Percentiles rank a stretch among this genome's conserved stretches.
Conservation (phyloP, 768 basidiomycete genomes). For the Pisolithus tinctorius region DNA sequence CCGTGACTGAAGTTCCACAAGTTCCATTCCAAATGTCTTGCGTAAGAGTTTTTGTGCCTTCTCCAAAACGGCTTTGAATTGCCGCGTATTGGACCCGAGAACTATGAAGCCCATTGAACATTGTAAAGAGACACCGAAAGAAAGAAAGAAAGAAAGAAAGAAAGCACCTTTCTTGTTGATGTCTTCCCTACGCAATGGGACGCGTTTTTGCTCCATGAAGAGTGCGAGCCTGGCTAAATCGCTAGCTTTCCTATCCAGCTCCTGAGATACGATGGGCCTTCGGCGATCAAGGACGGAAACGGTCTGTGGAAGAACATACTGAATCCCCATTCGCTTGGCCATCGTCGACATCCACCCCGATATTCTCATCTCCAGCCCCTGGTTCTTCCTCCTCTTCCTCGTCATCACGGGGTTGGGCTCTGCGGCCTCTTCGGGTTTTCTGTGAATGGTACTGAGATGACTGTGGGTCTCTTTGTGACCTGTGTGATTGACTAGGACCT, state of each 20-base stretch:
- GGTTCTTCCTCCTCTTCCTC: constrained; percentile 34
- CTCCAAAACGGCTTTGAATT: constrained; percentile 60
- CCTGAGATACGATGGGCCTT: constrained; percentile 33
- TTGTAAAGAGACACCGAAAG: background rate
- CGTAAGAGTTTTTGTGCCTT: constrained; percentile 59
- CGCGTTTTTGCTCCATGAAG: constrained; percentile 69
- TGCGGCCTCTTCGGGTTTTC: constrained; percentile 19
- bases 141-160: background rate
- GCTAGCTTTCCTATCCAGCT: constrained; percentile 55
- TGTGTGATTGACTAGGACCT: constrained; percentile 24
- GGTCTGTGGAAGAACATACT: background rate
- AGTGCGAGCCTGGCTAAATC: constrained; percentile 77
- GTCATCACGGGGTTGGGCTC: constrained; percentile 24
- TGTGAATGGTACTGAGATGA: constrained; percentile 36
- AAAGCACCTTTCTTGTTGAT: constrained; percentile 72
- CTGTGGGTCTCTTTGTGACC: constrained; percentile 35
- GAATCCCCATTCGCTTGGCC: constrained; percentile 20
- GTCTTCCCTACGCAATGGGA: constrained; percentile 69
- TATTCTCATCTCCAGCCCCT: constrained; percentile 15
- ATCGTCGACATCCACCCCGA: constrained; percentile 28
- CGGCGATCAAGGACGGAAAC: background rate
- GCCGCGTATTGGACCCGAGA: constrained; percentile 40
- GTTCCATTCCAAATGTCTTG: constrained; percentile 74
- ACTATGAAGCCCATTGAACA: constrained; percentile 26
- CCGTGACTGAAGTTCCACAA: constrained; percentile 68